phyloP scores from a whole-genome alignment of 176 grass and related monocot species.

The Rhipidocladum racemiflorum region DNA sequence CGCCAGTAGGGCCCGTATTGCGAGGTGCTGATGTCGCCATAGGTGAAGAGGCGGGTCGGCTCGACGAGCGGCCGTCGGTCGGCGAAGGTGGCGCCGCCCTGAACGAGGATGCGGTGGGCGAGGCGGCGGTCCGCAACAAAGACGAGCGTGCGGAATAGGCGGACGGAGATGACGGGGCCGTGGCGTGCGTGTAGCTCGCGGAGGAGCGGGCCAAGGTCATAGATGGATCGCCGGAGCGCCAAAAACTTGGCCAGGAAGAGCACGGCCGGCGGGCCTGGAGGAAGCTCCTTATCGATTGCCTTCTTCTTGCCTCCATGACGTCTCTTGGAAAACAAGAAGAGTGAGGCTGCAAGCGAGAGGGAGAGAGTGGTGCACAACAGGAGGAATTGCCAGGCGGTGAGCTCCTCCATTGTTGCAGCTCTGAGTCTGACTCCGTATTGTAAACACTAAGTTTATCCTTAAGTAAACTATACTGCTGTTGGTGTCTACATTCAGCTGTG shows the following conservation, averaged over 20 bases:
- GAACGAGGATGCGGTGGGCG: conserved; percentile 39
- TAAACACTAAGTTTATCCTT: too few relatives aligned
- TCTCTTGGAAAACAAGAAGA: background rate
- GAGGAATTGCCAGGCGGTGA: background rate
- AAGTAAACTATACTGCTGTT: too few relatives aligned
- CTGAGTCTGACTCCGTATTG: too few relatives aligned
- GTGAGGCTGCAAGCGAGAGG: background rate
- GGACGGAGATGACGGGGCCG: conserved; percentile 42
- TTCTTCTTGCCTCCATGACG: background rate
- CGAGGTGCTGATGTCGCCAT: conserved; percentile 40
- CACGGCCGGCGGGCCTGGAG: conserved; percentile 39
- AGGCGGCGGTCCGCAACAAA: conserved; percentile 40
- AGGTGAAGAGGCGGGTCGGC: background rate
- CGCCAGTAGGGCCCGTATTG: conserved; percentile 49
- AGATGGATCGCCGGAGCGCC: conserved; percentile 21
- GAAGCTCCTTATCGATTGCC: background rate
- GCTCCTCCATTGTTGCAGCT: too few relatives aligned
- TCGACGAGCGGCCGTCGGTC: conserved; percentile 25
- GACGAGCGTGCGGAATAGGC: conserved; percentile 30
- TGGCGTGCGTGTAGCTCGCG: conserved; percentile 20
- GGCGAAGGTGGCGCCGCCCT: conserved; percentile 39
- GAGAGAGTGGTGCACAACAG: background rate
- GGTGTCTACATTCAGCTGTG: too few relatives aligned
- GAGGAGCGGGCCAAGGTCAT: conserved; percentile 26
- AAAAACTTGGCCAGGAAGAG: conserved; percentile 26